Evolutionary conservation across 2,329 filamentous ascomycete genomes (phyloP).

Genomic region (Dactylellina leptospora): DNA sequence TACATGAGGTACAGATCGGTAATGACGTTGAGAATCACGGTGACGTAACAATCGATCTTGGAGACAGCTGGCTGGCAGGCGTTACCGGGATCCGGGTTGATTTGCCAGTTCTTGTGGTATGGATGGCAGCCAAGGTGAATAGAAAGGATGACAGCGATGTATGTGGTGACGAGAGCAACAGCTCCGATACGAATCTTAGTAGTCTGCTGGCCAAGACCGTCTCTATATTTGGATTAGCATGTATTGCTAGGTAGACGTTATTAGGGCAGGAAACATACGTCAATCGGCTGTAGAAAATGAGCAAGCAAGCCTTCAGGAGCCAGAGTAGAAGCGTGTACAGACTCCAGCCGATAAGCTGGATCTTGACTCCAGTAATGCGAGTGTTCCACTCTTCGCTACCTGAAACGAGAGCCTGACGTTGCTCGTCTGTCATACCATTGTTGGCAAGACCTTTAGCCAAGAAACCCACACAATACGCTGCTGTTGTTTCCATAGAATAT

Average conservation of each 20-base stretch:
- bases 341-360: constrained; percentile 67
- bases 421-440: constrained; percentile 66
- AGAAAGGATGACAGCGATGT: constrained; percentile 64
- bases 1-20: constrained; percentile 70
- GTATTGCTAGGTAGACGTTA: background rate
- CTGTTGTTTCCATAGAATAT: constrained; percentile 65
- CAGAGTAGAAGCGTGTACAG: constrained; percentile 66
- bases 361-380: constrained; percentile 67
- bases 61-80: constrained; percentile 66
- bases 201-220: constrained; percentile 61
- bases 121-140: constrained; percentile 67
- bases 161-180: constrained; percentile 64
- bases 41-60: constrained; percentile 65
- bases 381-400: constrained; percentile 63
- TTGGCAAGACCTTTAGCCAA: constrained; percentile 67
- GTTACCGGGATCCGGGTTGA: constrained; percentile 67
- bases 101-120: constrained; percentile 68
- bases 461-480: constrained; percentile 65
- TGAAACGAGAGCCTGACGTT: constrained; percentile 63
- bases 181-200: constrained; percentile 66
- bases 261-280: constrained; percentile 59
- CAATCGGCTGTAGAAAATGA: constrained; percentile 68
- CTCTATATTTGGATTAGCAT: constrained; percentile 57
- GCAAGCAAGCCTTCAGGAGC: constrained; percentile 67
- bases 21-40: constrained; percentile 65